phyloP scores from a whole-genome alignment of 257 asterid species.

The Cordia subcordata region DNA sequence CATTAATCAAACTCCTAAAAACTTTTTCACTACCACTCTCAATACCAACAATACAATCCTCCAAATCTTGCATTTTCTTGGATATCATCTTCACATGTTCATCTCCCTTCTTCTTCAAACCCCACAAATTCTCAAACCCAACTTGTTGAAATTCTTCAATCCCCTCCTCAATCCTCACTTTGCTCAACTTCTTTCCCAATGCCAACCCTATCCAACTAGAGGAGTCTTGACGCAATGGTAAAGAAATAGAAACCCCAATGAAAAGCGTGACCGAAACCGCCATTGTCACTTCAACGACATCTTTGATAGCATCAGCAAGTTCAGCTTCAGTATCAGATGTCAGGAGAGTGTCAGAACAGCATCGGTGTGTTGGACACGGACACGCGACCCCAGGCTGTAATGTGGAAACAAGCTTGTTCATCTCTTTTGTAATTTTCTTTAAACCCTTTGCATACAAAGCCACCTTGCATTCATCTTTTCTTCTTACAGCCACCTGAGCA shows the following conservation, averaged over 20 bases:
- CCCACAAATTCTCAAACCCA: constrained; percentile 27
- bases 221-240: constrained; percentile 37
- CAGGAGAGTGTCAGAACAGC: too few relatives aligned
- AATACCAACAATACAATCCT: constrained; percentile 56
- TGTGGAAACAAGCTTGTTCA: constrained; percentile 30
- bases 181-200: constrained; percentile 36
- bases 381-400: constrained; percentile 14
- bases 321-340: constrained; percentile 37
- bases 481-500: constrained; percentile 52
- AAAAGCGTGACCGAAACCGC: constrained; percentile 40
- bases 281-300: constrained; percentile 48
- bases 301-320: constrained; percentile 35
- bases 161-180: constrained; percentile 30
- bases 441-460: constrained; percentile 30
- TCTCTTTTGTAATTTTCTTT: constrained; percentile 50
- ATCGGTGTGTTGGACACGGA: too few relatives aligned
- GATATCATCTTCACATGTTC: constrained; percentile 43
- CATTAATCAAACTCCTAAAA: constrained; percentile 63
- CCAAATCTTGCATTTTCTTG: constrained; percentile 52
- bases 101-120: constrained; percentile 37
- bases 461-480: constrained; percentile 37
- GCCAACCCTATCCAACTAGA: constrained; percentile 26
- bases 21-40: constrained; percentile 60
- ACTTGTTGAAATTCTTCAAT: constrained; percentile 42
- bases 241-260: constrained; percentile 40